Evolutionary conservation across 768 basidiomycete species (phyloP), one percentile per base, ranked within the genome.

Genomic region (Sporobolomyces roseus): DNA sequence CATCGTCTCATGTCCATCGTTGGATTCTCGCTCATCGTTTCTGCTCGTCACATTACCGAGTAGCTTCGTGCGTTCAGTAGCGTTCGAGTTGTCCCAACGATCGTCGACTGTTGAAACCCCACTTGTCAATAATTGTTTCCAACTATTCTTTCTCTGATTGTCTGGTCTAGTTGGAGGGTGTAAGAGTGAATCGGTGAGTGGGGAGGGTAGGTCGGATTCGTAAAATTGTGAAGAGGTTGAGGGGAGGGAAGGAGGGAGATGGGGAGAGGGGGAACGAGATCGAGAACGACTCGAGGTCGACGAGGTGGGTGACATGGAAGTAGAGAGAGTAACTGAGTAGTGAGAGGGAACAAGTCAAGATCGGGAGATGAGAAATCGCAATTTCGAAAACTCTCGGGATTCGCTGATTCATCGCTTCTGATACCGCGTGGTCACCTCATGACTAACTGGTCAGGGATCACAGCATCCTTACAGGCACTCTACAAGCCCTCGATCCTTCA

Each of bases 361-460:
- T n/a, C n/a, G n/a, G n/a, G n/a, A n/a, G n/a, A n/a, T n/a, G n/a
- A n/a, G n/a, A n/a, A n/a, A n/a, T n/a, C n/a, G n/a, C n/a, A n/a
- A n/a, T n/a, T n/a, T n/a, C n/a, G n/a, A n/a, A n/a, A n/a, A n/a
- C n/a, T n/a, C n/a, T n/a, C n/a, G n/a, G n/a, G n/a, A n/a, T n/a
- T n/a, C n/a, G n/a, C n/a, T 23, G 23, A 23, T 49, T 49, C 48
- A 10, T 21, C 9, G 8, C 23, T 7, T 21, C 19, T 21, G 21
- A 49, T 23, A n/a, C 48, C 48, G 48, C 48, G 27, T 9, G 27
- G 50, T 51, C 7, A 51, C 8, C 50, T 51, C 30, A n/a, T 66
- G 70, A 38, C 62, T 23, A 71, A 71, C 46, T 71, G 64, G 64
- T 25, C 49, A 0, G 70, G 70, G 0, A 49, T 66, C 35, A 9